Conservation (phyloP, 306 rosid species). For the Vigna reflexopilosa region DNA sequence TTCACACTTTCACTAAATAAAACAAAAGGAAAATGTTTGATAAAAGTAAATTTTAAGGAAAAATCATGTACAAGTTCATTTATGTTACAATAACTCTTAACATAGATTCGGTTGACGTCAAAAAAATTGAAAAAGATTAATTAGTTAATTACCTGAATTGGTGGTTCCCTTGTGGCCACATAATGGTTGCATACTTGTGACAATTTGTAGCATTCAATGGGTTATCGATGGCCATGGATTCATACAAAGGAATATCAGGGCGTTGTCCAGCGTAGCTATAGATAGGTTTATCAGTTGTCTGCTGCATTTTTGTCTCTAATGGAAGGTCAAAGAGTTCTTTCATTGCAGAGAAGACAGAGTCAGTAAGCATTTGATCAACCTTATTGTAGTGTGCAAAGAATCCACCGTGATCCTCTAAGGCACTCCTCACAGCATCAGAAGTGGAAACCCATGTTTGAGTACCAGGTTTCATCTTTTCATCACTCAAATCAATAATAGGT, state of each 20-base stretch:
- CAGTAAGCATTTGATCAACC: background rate
- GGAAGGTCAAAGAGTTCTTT: constrained; percentile 37
- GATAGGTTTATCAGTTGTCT: constrained; percentile 39
- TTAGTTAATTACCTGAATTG: constrained; percentile 27
- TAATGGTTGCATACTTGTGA: constrained; percentile 15
- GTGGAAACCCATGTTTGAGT: constrained; percentile 18
- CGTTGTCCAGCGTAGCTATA: constrained; percentile 27
- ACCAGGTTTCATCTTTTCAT: constrained; percentile 42
- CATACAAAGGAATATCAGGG: constrained; percentile 34
- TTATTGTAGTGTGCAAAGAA: constrained; percentile 35
- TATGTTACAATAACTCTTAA: too few species aligned
- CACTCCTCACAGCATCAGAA: constrained; percentile 28
- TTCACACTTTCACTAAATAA: constrained; percentile 33
- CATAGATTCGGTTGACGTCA: too few species aligned
- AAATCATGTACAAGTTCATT: too few species aligned
- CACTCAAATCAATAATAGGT: constrained; percentile 21
- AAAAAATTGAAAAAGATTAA: background rate
- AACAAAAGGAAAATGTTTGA: background rate
- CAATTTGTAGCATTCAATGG: constrained; percentile 1
- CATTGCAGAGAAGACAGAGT: constrained; percentile 35
- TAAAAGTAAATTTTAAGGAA: background rate
- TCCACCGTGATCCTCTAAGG: constrained; percentile 42
- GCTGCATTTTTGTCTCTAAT: background rate
- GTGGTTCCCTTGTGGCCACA: constrained; percentile 49
- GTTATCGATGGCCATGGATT: constrained; percentile 36